Evolutionary conservation across 148 eudicot species (phyloP).

Genomic region (Rhododendron kiyosumense): DNA sequence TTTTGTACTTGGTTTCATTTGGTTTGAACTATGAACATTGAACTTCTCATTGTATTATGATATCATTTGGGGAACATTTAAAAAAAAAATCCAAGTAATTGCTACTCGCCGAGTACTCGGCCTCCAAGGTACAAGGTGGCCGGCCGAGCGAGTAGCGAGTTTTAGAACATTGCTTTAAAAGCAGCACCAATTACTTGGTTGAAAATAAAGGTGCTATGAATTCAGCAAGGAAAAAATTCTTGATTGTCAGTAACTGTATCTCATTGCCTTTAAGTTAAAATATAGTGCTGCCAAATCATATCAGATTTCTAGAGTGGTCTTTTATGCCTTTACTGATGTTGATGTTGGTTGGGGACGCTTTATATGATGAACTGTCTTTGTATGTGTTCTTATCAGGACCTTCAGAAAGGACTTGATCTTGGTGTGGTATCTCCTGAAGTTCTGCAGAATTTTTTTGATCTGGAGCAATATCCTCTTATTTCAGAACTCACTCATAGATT

Average conservation of each 20-base stretch:
- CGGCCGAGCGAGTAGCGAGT: too few relatives aligned
- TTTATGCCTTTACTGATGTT: not conserved
- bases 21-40: too few relatives aligned
- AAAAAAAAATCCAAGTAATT: too few relatives aligned
- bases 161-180: not conserved
- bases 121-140: too few relatives aligned
- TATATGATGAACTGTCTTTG: not conserved
- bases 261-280: not conserved
- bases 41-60: too few relatives aligned
- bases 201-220: not conserved
- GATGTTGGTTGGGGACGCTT: not conserved
- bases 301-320: not conserved
- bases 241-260: not conserved
- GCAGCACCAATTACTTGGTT: not conserved
- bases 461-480: slow-evolving; percentile 85
- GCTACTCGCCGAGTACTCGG: too few relatives aligned
- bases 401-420: slow-evolving; percentile 94
- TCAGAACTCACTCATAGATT: slow-evolving; percentile 81
- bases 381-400: slow-evolving; percentile 49
- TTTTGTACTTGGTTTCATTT: too few relatives aligned
- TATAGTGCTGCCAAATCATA: not conserved
- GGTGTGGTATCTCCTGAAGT: slow-evolving; percentile 97
- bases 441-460: slow-evolving; percentile 90
- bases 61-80: too few relatives aligned
- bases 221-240: not conserved